These are phyloP conservation scores for Entophlyctis luteolus DNA, from an alignment of 192 early-diverging fungal genomes.

Conservation along the genomic window DNA sequence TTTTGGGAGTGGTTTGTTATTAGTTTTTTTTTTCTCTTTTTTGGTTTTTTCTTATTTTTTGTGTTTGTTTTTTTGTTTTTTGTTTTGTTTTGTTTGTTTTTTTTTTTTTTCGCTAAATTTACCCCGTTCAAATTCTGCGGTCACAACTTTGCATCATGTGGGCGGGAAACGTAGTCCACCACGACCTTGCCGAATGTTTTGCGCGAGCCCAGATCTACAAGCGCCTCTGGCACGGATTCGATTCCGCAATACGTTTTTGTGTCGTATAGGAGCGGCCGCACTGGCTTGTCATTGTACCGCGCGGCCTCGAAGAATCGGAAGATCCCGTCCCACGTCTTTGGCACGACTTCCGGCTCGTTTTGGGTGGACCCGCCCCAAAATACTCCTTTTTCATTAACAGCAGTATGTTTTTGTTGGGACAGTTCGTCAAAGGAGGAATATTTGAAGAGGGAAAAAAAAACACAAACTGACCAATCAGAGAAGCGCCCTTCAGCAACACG, in stretches of 20 bases:
- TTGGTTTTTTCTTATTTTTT: not conserved
- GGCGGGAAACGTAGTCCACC: constrained; percentile 31
- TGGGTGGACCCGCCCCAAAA: constrained; percentile 69
- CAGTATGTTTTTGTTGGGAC: not conserved
- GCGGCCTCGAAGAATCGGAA: not conserved
- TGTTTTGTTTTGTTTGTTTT: not conserved
- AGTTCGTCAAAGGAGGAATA: not conserved
- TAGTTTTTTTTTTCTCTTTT: too few relatives aligned
- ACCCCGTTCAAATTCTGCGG: not conserved
- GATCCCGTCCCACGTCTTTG: constrained; percentile 60
- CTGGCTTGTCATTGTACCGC: constrained; percentile 1
- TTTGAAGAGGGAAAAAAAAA: too few relatives aligned
- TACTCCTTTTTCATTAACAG: constrained; percentile 50
- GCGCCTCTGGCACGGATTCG: constrained; percentile 58
- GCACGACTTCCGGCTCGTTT: constrained; percentile 55
- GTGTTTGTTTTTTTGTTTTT: not conserved
- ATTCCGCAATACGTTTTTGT: constrained; percentile 32
- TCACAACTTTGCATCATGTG: not conserved
- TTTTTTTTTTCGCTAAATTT: not conserved
- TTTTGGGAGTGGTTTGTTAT: too few relatives aligned
- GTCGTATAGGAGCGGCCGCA: constrained; percentile 2
- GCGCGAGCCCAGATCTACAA: constrained; percentile 65
- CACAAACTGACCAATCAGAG: constrained; percentile 46
- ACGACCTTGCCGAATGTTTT: constrained; percentile 81
- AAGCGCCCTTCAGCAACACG: constrained; percentile 77